These are phyloP conservation scores for Priceomyces haplophilus DNA, from an alignment of 805 yeast genomes.

Conservation along the genomic window DNA sequence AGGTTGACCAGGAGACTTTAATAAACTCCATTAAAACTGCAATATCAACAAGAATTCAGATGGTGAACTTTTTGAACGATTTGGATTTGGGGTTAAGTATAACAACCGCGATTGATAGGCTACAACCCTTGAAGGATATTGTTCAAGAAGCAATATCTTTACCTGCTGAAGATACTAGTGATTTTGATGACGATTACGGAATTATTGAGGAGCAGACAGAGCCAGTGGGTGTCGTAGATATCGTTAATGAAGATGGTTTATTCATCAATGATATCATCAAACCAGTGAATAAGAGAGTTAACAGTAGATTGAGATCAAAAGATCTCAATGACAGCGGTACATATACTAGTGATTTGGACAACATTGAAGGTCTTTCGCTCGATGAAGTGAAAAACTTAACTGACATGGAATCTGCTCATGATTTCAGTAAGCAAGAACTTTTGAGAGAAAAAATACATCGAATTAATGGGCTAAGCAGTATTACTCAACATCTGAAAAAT, in stretches of 20 bases:
- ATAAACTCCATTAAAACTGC: constrained; percentile 37
- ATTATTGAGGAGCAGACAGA: constrained; percentile 32
- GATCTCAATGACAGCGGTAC: constrained; percentile 11
- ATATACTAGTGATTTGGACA: constrained; percentile 24
- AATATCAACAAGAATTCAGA: constrained; percentile 39
- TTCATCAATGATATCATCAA: constrained; percentile 50
- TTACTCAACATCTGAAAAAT: constrained; percentile 44
- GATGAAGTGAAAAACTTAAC: constrained; percentile 37
- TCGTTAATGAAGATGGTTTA: constrained; percentile 47
- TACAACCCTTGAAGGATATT: constrained; percentile 45
- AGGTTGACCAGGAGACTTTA: constrained; percentile 17
- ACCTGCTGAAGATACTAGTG: constrained; percentile 47
- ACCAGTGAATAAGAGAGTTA: constrained; percentile 32
- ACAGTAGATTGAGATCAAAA: constrained; percentile 14
- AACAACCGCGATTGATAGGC: constrained; percentile 49
- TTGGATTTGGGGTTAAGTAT: constrained; percentile 46
- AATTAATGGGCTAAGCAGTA: constrained; percentile 36
- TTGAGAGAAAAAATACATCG: constrained; percentile 49
- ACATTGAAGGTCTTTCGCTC: constrained; percentile 33
- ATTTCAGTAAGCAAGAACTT: constrained; percentile 35
- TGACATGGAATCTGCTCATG: constrained; percentile 33
- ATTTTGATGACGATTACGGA: constrained; percentile 20
- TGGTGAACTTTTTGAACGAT: constrained; percentile 39
- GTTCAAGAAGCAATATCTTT: constrained; percentile 46
- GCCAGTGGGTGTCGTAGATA: constrained; percentile 53